Percentiles rank a stretch among this genome's conserved stretches.
phyloP scores from a whole-genome alignment of 2,329 filamentous ascomycete genomes.

The Lachnellula suecica region DNA sequence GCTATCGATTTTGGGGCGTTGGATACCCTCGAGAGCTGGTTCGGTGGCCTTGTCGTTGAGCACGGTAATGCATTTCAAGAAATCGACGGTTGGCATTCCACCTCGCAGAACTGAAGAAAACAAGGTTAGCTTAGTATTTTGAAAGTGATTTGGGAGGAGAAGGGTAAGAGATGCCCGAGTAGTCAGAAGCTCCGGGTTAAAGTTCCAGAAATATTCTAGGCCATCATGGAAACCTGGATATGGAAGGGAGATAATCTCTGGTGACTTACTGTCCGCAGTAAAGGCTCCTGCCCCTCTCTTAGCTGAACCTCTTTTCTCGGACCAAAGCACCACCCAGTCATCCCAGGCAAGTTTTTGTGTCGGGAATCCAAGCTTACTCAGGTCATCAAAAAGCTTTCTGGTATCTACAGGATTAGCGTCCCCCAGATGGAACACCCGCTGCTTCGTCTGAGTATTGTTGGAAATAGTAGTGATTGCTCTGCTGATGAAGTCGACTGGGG shows the following conservation, averaged over 20 bases:
- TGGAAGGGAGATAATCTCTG: neutral
- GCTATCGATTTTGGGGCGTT: constrained; percentile 67
- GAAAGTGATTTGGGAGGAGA: too few species aligned
- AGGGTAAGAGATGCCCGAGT: too few species aligned
- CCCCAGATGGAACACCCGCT: constrained; percentile 71
- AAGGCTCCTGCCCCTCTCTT: constrained; percentile 71
- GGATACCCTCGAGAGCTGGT: constrained; percentile 54
- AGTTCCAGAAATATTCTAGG: neutral
- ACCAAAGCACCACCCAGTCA: constrained; percentile 74
- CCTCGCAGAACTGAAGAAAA: constrained; percentile 59
- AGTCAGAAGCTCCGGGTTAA: too few species aligned
- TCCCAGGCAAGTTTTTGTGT: constrained; percentile 68
- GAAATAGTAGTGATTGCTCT: constrained; percentile 70
- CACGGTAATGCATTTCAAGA: constrained; percentile 68
- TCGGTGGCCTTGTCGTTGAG: constrained; percentile 70
- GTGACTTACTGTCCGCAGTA: constrained; percentile 59
- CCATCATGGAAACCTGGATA: neutral
- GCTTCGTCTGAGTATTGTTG: constrained; percentile 59
- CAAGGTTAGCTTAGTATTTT: neutral
- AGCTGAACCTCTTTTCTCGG: constrained; percentile 62
- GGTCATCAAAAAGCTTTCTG: constrained; percentile 60
- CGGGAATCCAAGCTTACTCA: constrained; percentile 67
- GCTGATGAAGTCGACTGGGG: constrained; percentile 78
- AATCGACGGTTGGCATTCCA: constrained; percentile 76
- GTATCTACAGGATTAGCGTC: constrained; percentile 71